These are phyloP conservation scores for Withania somnifera DNA, from an alignment of 305 asterid species.

Conservation along the genomic window DNA sequence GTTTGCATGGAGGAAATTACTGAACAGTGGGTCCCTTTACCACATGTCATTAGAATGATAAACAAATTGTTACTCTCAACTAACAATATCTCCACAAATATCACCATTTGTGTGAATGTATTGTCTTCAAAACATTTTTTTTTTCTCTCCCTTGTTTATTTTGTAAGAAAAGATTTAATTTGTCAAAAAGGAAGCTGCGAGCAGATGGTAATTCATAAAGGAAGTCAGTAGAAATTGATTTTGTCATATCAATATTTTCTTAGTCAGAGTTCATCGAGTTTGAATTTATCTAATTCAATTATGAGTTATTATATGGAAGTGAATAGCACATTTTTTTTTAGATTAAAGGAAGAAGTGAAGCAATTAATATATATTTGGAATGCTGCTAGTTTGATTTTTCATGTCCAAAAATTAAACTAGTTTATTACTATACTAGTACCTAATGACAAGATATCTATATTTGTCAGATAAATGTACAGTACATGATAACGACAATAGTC, in stretches of 20 bases:
- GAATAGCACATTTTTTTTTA: no score
- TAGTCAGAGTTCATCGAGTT: no score
- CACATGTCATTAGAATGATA: constrained; percentile 7
- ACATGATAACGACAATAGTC: not conserved
- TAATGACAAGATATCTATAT: not conserved
- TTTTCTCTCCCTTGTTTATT: not conserved
- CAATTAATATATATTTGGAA: not conserved
- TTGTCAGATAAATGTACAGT: not conserved
- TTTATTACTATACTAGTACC: not conserved
- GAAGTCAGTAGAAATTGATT: no score
- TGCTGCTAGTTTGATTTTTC: not conserved
- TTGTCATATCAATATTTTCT: no score
- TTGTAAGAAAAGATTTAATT: no score
- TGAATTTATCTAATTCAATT: no score
- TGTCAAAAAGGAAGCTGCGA: no score
- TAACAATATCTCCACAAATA: not conserved
- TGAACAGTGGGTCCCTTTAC: constrained; percentile 23
- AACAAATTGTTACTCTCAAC: constrained; percentile 1
- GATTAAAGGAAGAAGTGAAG: no score
- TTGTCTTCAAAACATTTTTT: not conserved
- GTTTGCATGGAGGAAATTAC: constrained; percentile 53
- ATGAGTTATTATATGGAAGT: no score
- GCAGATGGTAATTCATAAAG: no score
- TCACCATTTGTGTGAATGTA: constrained; percentile 2
- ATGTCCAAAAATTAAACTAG: not conserved